Percentiles rank a stretch among this genome's conserved stretches.
Conservation (phyloP, 768 basidiomycete genomes). For the Boletellus ananiceps region DNA sequence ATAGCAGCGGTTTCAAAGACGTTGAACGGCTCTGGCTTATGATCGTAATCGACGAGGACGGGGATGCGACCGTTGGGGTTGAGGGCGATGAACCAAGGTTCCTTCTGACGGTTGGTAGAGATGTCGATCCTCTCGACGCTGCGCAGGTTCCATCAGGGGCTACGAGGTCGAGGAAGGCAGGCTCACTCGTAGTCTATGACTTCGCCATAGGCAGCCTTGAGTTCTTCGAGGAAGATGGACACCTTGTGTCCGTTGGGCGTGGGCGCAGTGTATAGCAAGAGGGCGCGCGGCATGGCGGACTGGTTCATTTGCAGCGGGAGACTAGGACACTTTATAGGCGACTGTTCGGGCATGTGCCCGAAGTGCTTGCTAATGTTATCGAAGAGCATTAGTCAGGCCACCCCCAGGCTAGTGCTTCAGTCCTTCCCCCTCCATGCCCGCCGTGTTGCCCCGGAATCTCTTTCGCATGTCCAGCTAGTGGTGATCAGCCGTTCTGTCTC, state of each 20-base stretch:
- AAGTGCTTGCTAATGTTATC: conserved; percentile 18
- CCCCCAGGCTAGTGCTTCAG: neutral
- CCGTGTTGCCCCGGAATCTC: conserved; percentile 70
- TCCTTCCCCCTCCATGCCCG: conserved; percentile 41
- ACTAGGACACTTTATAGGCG: conserved; percentile 8
- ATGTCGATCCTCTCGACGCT: conserved; percentile 56
- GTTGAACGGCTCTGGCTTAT: conserved; percentile 48
- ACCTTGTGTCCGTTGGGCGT: conserved; percentile 58
- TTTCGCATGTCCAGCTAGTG: conserved; percentile 79
- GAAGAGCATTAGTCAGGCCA: conserved; percentile 3
- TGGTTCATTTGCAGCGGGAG: neutral
- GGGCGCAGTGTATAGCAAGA: conserved; percentile 34
- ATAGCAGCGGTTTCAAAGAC: conserved; percentile 83
- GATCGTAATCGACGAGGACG: conserved; percentile 54
- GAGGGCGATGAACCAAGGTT: conserved; percentile 70
- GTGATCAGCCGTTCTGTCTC: neutral
- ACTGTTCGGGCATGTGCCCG: conserved; percentile 10
- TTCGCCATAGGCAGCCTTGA: conserved; percentile 48
- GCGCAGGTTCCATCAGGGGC: conserved; percentile 3
- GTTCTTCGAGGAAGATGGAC: conserved; percentile 59
- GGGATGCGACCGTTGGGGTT: conserved; percentile 78
- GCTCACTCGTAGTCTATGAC: conserved; percentile 48
- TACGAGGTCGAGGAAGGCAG: neutral
- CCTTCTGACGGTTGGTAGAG: conserved; percentile 68
- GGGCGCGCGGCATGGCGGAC: conserved; percentile 20